phyloP scores from a whole-genome alignment of 2,329 filamentous ascomycete species.

The Ceratocystis smalleyi region DNA sequence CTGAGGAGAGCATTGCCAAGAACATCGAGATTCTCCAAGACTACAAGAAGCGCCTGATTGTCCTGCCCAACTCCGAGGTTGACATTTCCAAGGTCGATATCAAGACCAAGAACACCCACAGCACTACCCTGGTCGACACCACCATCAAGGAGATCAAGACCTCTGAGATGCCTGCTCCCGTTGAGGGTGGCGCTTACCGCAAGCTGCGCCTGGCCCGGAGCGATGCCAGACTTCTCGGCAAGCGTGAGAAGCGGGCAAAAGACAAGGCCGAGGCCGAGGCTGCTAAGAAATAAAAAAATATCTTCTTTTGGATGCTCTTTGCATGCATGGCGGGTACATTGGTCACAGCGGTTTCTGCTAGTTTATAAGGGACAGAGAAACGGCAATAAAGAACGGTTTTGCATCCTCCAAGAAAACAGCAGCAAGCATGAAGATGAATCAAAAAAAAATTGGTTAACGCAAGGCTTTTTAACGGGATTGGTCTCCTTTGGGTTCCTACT shows the following conservation, averaged over 20 bases:
- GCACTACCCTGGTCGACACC: constrained; percentile 55
- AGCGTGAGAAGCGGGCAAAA: constrained; percentile 83
- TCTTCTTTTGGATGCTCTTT: constrained; percentile 13
- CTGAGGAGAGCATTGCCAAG: constrained; percentile 80
- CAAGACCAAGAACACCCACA: constrained; percentile 32
- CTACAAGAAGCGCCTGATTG: constrained; percentile 89
- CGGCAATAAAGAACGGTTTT: constrained; percentile 25
- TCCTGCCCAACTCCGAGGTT: constrained; percentile 80
- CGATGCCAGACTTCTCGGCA: constrained; percentile 66
- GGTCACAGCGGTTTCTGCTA: constrained; percentile 16
- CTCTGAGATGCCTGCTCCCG: constrained; percentile 57
- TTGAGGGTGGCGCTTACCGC: constrained; percentile 74
- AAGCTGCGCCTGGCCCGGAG: constrained; percentile 71
- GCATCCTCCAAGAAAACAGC: constrained; percentile 9
- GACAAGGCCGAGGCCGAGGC: constrained; percentile 71
- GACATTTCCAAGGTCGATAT: constrained; percentile 52
- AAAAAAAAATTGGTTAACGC: constrained; percentile 16
- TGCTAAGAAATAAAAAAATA: constrained; percentile 68
- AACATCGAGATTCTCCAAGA: constrained; percentile 97
- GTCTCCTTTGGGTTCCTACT: constrained; percentile 26
- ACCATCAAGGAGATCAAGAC: constrained; percentile 64
- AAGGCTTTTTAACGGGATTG: constrained; percentile 24
- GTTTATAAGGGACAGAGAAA: constrained; percentile 16
- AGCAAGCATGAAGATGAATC: constrained; percentile 13
- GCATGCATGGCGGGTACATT: constrained; percentile 13